phyloP scores from a whole-genome alignment of 345 rosid genomes.

The Firmiana major region DNA sequence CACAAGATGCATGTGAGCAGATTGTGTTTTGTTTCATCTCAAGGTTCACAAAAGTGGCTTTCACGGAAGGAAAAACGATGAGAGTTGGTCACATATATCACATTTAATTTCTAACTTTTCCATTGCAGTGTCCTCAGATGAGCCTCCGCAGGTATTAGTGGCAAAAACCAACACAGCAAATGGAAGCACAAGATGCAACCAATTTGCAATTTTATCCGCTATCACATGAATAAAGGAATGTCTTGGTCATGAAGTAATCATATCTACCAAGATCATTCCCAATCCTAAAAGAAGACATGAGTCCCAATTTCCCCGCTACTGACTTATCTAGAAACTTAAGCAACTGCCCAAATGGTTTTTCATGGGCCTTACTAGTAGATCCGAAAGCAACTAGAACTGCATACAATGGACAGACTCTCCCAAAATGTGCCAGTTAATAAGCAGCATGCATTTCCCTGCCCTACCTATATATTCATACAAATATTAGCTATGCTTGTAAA shows the following conservation, averaged over 20 bases:
- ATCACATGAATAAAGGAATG: neutral
- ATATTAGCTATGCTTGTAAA: neutral
- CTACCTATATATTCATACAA: neutral
- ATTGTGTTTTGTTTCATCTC: slow-evolving; percentile 1
- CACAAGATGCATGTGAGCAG: slow-evolving; percentile 17
- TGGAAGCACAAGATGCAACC: neutral
- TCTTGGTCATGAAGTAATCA: neutral
- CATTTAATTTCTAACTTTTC: neutral
- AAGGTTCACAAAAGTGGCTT: slow-evolving; percentile 9
- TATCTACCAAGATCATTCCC: neutral
- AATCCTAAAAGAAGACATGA: neutral
- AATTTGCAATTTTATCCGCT: neutral
- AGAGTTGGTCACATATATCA: neutral
- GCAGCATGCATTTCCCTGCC: neutral
- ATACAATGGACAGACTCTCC: neutral
- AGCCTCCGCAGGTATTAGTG: neutral
- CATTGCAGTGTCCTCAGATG: neutral
- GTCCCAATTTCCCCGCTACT: neutral
- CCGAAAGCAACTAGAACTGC: neutral
- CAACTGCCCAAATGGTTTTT: neutral
- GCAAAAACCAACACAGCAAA: neutral
- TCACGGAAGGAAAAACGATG: neutral
- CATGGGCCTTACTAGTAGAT: neutral
- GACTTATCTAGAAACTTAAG: neutral
- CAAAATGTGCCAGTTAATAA: neutral